Evolutionary conservation across 768 basidiomycete species (phyloP), one percentile per base, ranked within the genome.

Genomic region (Mycena kentingensis): DNA sequence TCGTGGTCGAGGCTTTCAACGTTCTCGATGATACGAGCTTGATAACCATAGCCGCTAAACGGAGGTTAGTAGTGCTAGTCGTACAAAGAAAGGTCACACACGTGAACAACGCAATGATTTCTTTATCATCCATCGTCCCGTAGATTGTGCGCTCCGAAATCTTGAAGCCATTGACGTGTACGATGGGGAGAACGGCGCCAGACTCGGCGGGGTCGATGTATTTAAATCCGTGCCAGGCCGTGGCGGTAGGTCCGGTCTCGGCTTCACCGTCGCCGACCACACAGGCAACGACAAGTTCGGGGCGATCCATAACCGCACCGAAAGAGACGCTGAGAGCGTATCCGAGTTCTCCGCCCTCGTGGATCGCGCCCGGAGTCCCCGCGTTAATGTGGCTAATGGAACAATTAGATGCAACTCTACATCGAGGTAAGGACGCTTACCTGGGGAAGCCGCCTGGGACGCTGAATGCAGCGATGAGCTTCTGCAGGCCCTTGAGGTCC

Each of bases 281-380:
- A 54, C 88, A 90, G 42, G 85, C 78, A 18, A 87, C 83, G 60
- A 95, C 80, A 16, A 93, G 82, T 63, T 94, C 78, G 7, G 92
- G 93, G 57, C 90, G 87, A 67, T 97, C 93, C 89, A 96, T 93
- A 60, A 90, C 84, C 22, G 89, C 85, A 29, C 93, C 93, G 63
- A 90, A 95, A 1, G 90, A 79, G 8, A 92, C 92, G 35, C 85
- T 79, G 31, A 94, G 82, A 3, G 91, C 91, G 59, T 95, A 96
- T 7, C 93, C 93, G 13, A 95, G 79, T 67, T 95, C 93, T 25
- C 87, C 88, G 48, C 93, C 93, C 70, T 97, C 93, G 61, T 97
- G 93, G 56, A 97, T 95, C 3, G 82, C 78, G 5, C 93, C 93
- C 18, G 93, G 93, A 1, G 90, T 93, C 67, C 90, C 82, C 0